Percentiles rank a stretch among this genome's conserved stretches.
Evolutionary conservation across 2,329 filamentous ascomycete species (phyloP).

Genomic region (Coleophoma eucalyptorum): DNA sequence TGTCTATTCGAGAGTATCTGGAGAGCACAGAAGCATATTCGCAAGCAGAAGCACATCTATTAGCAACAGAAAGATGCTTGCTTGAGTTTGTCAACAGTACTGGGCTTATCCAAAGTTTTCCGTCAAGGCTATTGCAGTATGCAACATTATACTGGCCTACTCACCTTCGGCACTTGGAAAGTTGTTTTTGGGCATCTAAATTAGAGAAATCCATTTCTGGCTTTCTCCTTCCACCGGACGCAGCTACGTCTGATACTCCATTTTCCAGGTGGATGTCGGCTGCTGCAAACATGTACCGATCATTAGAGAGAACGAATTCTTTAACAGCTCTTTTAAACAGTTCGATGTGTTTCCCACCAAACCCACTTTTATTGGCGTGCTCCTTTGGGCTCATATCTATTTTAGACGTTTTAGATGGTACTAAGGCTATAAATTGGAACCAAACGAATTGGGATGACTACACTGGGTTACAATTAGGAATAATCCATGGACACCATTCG

Average conservation of each 20-base stretch:
- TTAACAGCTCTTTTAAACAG: too few relatives aligned
- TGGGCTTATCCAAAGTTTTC: neutral
- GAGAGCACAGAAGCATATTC: neutral
- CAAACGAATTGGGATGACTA: neutral
- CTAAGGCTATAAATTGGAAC: neutral
- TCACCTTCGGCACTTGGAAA: neutral
- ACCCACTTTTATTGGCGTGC: too few relatives aligned
- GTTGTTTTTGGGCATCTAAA: neutral
- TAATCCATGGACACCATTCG: neutral
- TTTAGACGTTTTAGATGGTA: neutral
- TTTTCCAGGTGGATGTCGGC: too few relatives aligned
- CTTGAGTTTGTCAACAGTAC: neutral
- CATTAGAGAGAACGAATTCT: too few relatives aligned
- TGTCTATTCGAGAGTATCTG: neutral
- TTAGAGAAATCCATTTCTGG: neutral
- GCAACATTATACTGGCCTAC: neutral
- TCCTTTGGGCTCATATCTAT: neutral
- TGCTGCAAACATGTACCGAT: too few relatives aligned
- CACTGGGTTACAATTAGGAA: neutral
- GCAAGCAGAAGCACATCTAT: neutral
- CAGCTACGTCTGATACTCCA: neutral
- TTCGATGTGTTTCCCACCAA: too few relatives aligned
- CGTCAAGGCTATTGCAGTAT: neutral
- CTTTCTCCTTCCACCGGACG: neutral
- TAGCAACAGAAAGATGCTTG: conserved; percentile 1